Percentiles rank a stretch among this genome's conserved stretches.
Evolutionary conservation across 1,284 basidiomycete genomes (phyloP).

Genomic region (Sporisorium graminicola): DNA sequence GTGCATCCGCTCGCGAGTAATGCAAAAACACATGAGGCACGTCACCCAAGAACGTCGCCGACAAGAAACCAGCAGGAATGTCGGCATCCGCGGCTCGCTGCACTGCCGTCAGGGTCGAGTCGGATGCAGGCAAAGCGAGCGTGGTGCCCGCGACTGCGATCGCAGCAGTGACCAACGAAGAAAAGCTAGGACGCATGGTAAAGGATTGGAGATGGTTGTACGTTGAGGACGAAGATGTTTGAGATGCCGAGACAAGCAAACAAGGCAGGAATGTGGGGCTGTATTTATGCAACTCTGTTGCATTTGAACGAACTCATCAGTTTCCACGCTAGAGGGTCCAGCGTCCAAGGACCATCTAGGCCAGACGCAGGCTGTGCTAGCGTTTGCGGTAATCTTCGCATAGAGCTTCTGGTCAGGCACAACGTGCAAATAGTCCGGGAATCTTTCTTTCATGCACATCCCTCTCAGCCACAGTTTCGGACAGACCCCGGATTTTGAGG

Average conservation of each 20-base stretch:
- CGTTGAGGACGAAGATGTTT: not conserved
- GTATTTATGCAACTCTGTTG: not conserved
- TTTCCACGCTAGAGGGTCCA: too few relatives aligned
- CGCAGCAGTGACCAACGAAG: not conserved
- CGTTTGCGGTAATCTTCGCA: not conserved
- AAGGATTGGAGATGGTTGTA: not conserved
- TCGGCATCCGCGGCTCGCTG: not conserved
- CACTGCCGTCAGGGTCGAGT: constrained; percentile 29
- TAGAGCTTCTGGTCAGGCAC: not conserved
- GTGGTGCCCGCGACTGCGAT: constrained; percentile 18
- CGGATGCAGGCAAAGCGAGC: constrained; percentile 28
- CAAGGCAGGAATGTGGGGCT: not conserved
- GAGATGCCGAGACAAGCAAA: not conserved
- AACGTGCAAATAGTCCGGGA: not conserved
- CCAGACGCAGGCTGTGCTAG: not conserved
- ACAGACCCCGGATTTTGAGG: not conserved
- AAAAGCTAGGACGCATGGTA: constrained; percentile 4
- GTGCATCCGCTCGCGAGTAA: constrained; percentile 20
- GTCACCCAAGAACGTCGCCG: constrained; percentile 23
- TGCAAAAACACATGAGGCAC: constrained; percentile 30
- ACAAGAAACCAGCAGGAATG: constrained; percentile 26
- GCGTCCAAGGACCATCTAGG: not conserved
- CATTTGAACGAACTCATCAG: not conserved
- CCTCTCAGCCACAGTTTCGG: not conserved
- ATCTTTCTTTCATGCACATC: not conserved